These are phyloP conservation scores for Russula olivacea DNA, from an alignment of 768 basidiomycete genomes.

Conservation along the genomic window DNA sequence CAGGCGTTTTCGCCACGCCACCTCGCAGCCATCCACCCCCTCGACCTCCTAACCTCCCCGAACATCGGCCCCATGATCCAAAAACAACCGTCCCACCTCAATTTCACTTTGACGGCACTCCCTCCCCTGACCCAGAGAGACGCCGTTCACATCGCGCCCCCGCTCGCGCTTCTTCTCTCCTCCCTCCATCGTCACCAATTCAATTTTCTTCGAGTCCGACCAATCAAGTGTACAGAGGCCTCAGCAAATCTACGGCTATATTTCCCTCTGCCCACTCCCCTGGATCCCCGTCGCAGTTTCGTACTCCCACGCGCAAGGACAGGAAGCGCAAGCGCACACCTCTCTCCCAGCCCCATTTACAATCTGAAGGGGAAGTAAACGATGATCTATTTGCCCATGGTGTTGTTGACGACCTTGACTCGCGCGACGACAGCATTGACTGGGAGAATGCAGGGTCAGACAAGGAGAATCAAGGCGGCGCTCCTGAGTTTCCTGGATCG, in stretches of 20 bases:
- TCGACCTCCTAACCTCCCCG: constrained; percentile 13
- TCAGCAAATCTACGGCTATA: background rate
- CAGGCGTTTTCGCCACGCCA: constrained; percentile 16
- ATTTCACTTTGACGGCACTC: constrained; percentile 11
- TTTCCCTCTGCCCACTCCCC: constrained; percentile 6
- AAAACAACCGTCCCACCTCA: constrained; percentile 12
- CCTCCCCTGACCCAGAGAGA: constrained; percentile 14
- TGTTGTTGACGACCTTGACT: constrained; percentile 18
- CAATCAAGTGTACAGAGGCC: background rate
- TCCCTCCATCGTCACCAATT: constrained; percentile 18
- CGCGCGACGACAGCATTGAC: constrained; percentile 14
- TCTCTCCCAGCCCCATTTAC: constrained; percentile 1
- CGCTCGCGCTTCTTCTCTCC: constrained; percentile 4
- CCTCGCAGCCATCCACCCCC: constrained; percentile 19
- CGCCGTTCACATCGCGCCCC: constrained; percentile 4
- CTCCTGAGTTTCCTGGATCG: constrained; percentile 1
- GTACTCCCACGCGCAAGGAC: constrained; percentile 18
- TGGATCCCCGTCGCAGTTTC: constrained; percentile 18
- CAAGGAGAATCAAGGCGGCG: constrained; percentile 20
- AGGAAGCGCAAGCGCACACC: constrained; percentile 17
- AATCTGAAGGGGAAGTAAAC: constrained; percentile 8
- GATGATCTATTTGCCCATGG: constrained; percentile 23
- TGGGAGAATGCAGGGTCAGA: constrained; percentile 24
- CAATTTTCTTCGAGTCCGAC: constrained; percentile 14
- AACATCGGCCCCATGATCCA: constrained; percentile 18